Evolutionary conservation across 2,329 filamentous ascomycete species (phyloP).

Genomic region (Pseudogymnoascus pannorum): DNA sequence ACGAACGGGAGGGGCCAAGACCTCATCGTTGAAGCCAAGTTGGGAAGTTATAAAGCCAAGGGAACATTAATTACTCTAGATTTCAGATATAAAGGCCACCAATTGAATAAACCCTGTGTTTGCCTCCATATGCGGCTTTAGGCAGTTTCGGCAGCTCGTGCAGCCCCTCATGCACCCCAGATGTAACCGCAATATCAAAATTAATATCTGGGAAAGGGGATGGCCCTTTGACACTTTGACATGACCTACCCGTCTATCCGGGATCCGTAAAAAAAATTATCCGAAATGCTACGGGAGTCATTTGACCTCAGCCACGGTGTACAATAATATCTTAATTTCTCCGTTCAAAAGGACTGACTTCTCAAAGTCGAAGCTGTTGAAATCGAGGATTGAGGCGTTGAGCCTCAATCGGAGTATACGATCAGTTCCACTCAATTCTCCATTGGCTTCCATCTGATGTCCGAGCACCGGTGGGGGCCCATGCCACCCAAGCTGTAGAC

Average conservation of each 20-base stretch:
- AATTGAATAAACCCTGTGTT: background rate
- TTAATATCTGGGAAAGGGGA: background rate
- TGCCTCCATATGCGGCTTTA: background rate
- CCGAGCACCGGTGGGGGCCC: no score
- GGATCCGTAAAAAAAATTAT: background rate
- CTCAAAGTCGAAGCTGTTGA: background rate
- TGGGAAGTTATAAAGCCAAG: background rate
- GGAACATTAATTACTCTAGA: background rate
- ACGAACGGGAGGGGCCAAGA: background rate
- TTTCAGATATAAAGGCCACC: slow-evolving; percentile 4
- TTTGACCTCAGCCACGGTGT: background rate
- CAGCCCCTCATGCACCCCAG: background rate
- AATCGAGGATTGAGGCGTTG: background rate
- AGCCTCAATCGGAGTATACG: background rate
- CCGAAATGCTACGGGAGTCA: slow-evolving; percentile 3
- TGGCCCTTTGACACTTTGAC: background rate
- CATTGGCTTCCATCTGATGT: no score
- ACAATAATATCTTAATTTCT: background rate
- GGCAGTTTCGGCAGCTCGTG: background rate
- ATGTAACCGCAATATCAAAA: background rate
- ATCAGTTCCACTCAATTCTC: no score
- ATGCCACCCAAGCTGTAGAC: no score
- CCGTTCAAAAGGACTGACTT: background rate
- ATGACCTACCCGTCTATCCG: background rate
- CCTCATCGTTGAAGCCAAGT: background rate